Evolutionary conservation across 2,329 filamentous ascomycete genomes (phyloP), one percentile per base, ranked within the genome.

Genomic region (Fusarium xyrophilum): DNA sequence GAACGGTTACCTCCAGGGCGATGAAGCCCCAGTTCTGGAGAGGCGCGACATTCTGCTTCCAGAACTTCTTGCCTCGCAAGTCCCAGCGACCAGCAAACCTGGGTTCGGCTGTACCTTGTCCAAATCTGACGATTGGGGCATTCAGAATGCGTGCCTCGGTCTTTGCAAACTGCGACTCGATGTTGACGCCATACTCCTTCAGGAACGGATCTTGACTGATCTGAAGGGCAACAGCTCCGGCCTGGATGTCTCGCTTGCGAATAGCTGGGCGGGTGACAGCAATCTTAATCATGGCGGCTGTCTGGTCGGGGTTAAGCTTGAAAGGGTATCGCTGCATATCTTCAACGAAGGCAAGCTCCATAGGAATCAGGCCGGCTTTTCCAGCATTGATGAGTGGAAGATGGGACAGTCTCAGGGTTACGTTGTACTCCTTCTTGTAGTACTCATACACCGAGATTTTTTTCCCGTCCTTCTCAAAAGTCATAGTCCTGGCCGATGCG

Each of bases 261-360:
- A 88, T 77, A 0, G 77, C 76, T 0, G 96, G 96, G 2, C 90
- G 86, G 9, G 91, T 93, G 7, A 97, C 95, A 0, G 95, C 94
- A 73, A 95, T 93, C 78, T 91, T 95, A 82, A 99, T 97, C 96
- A 99, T 99, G 8, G 85, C 80, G 0, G 90, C 82, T 0, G 95
- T 97, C 80, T 97, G 84, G 0, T 80, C 76, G 0, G 85, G 82
- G 55, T 85, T 85, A 3, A 91, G 76, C 77, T 91, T 91, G 79
- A 82, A 90, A 0, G 82, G 81, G 68, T 90, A 92, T 0, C 86
- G 82, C 75, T 91, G 89, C 74, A 87, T 84, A 0, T 81, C 77
- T 36, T 82, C 73, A 10, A 89, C 68, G 12, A 79, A 78, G 56
- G 86, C 87, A 6, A 88, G 76, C 69, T 91, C 89, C 79, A 91